Evolutionary conservation across 106 monocot species (phyloP).

Genomic region (Allium cepa): DNA sequence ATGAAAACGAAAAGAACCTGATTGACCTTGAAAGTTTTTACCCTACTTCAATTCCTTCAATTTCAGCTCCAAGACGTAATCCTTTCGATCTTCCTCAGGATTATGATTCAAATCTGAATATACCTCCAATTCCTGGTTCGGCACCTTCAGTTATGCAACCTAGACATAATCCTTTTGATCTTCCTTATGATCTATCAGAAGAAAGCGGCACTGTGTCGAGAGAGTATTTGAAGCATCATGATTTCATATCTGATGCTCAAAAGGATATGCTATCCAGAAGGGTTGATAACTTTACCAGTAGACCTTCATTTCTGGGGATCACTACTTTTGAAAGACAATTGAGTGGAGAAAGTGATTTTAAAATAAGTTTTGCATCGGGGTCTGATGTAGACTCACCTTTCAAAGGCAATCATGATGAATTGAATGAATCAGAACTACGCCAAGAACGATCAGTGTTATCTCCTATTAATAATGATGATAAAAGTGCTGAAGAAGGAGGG

Average conservation of each 20-base stretch:
- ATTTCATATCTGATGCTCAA: conserved; percentile 19
- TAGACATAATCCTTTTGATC: conserved; percentile 54
- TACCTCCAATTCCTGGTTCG: conserved; percentile 53
- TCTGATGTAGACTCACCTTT: conserved; percentile 15
- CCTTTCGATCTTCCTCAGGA: conserved; percentile 65
- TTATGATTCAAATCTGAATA: conserved; percentile 21
- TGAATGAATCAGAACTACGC: conserved; percentile 8
- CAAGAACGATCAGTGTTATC: conserved; percentile 6
- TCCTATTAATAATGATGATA: conserved; percentile 3
- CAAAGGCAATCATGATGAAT: conserved; percentile 20
- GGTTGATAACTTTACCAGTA: conserved; percentile 33
- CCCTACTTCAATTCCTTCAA: conserved; percentile 32
- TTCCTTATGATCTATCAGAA: conserved; percentile 22
- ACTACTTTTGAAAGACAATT: conserved; percentile 18
- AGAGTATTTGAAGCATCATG: conserved; percentile 20
- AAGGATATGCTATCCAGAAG: conserved; percentile 28
- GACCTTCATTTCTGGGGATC: conserved; percentile 18
- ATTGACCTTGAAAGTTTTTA: conserved; percentile 50
- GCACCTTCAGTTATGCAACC: conserved; percentile 49
- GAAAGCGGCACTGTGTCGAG: conserved; percentile 5
- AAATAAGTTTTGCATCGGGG: conserved; percentile 23
- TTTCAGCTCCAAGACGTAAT: conserved; percentile 44
- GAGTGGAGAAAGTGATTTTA: conserved; percentile 25
- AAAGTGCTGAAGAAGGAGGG: conserved; percentile 7
- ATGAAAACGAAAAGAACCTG: conserved; percentile 38